These are phyloP conservation scores for Aspergillus carbonarius DNA, from an alignment of 2,329 filamentous ascomycete genomes.

Conservation along the genomic window DNA sequence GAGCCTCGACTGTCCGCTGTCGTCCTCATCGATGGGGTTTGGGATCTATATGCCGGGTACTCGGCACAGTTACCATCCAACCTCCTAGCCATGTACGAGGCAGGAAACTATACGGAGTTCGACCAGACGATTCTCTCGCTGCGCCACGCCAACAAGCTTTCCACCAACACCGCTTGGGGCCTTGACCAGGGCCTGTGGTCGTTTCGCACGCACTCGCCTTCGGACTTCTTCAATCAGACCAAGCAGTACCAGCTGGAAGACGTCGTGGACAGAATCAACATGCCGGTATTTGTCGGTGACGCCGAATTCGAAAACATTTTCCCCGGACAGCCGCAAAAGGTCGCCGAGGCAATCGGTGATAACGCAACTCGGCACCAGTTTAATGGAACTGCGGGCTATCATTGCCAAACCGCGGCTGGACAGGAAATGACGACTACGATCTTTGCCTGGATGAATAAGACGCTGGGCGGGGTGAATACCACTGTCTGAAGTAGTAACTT, in stretches of 20 bases:
- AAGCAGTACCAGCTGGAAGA: neutral
- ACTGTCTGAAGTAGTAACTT: neutral
- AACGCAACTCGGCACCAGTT: neutral
- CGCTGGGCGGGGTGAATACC: neutral
- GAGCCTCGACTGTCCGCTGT: neutral
- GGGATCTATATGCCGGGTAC: neutral
- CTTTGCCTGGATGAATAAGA: neutral
- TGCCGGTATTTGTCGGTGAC: slow-evolving; percentile 2
- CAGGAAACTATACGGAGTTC: neutral
- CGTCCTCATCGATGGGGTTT: neutral
- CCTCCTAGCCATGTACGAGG: neutral
- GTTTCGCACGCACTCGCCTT: neutral
- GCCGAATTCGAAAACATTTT: neutral
- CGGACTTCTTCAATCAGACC: neutral
- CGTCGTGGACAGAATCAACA: neutral
- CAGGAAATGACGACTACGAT: neutral
- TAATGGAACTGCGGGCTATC: neutral
- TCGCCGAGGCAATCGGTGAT: neutral
- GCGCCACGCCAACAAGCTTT: neutral
- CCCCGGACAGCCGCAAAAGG: neutral
- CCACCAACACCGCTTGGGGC: neutral
- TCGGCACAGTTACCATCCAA: neutral
- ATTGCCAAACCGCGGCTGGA: neutral
- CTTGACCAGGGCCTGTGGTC: neutral
- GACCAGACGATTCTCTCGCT: neutral